These are phyloP conservation scores for Achlya hypogyna DNA, from an alignment of 352 stramenopile species.

Conservation along the genomic window DNA sequence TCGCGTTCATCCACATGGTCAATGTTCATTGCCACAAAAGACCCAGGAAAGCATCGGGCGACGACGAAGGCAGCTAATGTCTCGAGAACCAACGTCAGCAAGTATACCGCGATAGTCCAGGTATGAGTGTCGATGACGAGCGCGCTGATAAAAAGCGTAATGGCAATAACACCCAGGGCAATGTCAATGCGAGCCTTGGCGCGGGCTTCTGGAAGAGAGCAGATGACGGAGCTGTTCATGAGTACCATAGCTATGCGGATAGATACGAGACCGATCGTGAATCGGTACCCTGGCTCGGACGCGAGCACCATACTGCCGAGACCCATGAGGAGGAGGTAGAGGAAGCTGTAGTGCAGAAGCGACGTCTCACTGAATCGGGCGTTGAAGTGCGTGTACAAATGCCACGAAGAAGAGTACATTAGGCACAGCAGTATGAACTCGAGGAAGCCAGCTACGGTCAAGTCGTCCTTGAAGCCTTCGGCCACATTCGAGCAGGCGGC, in stretches of 20 bases:
- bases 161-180: neutral
- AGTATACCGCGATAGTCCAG: neutral
- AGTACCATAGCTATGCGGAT: neutral
- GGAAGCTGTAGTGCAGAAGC: constrained; percentile 15
- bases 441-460: neutral
- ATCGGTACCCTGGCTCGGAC: neutral
- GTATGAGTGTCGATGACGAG: neutral
- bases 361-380: constrained; percentile 13
- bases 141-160: neutral
- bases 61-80: neutral
- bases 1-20: constrained; percentile 11
- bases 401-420: constrained; percentile 5
- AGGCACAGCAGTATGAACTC: constrained; percentile 2
- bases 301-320: constrained; percentile 16
- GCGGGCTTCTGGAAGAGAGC: neutral
- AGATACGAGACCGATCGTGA: constrained; percentile 9
- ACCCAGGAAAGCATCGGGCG: neutral
- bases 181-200: neutral
- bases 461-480: constrained; percentile 2
- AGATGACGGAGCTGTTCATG: constrained; percentile 7
- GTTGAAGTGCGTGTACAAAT: constrained; percentile 15
- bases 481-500: constrained; percentile 8
- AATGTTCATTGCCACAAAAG: constrained; percentile 9
- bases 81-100: neutral
- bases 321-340: constrained; percentile 9